Evolutionary conservation across 306 rosid species (phyloP).

Genomic region (Sophora flavescens): DNA sequence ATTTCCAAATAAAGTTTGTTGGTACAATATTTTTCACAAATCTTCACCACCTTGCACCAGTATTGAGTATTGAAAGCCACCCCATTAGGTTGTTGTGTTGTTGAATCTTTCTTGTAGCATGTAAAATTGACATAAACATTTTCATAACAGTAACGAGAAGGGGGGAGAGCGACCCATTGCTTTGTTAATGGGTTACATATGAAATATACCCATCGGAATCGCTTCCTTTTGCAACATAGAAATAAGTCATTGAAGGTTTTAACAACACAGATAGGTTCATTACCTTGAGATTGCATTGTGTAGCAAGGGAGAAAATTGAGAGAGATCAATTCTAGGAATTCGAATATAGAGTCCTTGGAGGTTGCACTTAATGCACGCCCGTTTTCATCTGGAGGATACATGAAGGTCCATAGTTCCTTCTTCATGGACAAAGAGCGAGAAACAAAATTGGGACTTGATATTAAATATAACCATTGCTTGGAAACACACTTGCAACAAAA

Average conservation of each 20-base stretch:
- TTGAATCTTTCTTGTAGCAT: neutral
- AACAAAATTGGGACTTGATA: neutral
- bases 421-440: neutral
- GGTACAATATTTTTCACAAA: neutral
- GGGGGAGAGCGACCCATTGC: neutral
- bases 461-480: neutral
- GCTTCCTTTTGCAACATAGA: neutral
- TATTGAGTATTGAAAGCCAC: neutral
- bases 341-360: neutral
- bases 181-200: neutral
- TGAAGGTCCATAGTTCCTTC: neutral
- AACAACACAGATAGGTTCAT: neutral
- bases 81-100: neutral
- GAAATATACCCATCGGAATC: neutral
- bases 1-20: neutral
- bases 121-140: neutral
- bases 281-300: neutral
- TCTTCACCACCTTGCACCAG: neutral
- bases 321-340: neutral
- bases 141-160: neutral
- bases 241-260: neutral
- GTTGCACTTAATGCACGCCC: neutral
- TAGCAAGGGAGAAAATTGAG: neutral
- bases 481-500: neutral
- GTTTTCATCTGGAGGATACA: neutral